These are phyloP conservation scores for Volvox africanus DNA, from an alignment of 139 green algal species.

Conservation along the genomic window DNA sequence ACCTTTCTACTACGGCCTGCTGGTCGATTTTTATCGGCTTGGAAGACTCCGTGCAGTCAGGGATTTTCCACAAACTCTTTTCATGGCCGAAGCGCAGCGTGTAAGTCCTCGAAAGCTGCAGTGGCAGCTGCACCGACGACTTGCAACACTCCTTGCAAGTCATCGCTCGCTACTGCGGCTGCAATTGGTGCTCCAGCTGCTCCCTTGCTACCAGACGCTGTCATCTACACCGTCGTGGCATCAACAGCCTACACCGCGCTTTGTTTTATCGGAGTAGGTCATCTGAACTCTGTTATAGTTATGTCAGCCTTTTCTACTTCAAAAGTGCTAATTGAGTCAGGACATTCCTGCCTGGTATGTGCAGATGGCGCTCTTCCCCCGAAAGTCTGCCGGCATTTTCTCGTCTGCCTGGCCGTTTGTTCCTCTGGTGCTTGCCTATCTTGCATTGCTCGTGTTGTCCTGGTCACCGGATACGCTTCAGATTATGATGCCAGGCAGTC, in stretches of 20 bases:
- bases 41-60: background rate
- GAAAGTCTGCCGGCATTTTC: conserved; percentile 14
- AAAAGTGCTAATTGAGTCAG: background rate
- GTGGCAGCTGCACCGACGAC: background rate
- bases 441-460: conserved; percentile 66
- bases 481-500: conserved; percentile 79
- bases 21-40: background rate
- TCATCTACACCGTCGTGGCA: conserved; percentile 17
- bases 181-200: background rate
- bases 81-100: background rate
- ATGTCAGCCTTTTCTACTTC: background rate
- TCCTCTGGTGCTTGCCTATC: conserved; percentile 70
- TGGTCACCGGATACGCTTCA: conserved; percentile 79
- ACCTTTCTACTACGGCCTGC: background rate
- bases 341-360: background rate
- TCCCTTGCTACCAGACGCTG: background rate
- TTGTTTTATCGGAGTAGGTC: background rate
- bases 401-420: conserved; percentile 53
- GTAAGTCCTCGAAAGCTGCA: background rate
- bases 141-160: conserved; percentile 4
- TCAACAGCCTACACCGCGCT: conserved; percentile 22
- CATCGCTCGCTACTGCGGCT: background rate
- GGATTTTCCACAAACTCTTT: background rate
- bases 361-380: conserved; percentile 43
- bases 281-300: background rate